A percentile compares a stretch with the other conserved stretches of the same genome.
phyloP scores from a whole-genome alignment of 1,139 yeast species.

The Geotrichum europaeum region DNA sequence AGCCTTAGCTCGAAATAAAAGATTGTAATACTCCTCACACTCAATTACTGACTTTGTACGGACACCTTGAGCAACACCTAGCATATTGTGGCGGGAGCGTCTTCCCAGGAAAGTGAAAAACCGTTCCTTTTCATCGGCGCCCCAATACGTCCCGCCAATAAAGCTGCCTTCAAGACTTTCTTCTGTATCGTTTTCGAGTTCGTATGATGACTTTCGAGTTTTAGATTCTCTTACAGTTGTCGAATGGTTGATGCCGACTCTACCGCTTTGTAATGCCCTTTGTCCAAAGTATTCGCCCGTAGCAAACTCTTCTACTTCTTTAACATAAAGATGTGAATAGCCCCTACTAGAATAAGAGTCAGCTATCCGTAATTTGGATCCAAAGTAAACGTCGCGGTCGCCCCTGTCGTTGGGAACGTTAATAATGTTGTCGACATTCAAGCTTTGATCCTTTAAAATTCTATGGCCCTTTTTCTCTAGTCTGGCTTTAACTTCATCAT shows the following conservation, averaged over 20 bases:
- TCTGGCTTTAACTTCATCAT: background rate
- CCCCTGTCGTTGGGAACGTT: background rate
- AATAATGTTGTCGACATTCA: background rate
- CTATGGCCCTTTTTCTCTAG: background rate
- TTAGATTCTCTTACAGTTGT: background rate
- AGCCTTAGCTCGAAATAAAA: conserved; percentile 33
- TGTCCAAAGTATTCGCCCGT: conserved; percentile 15
- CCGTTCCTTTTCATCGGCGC: conserved; percentile 38
- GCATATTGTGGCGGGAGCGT: conserved; percentile 46
- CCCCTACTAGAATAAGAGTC: background rate
- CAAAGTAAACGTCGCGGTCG: background rate
- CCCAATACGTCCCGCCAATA: conserved; percentile 37
- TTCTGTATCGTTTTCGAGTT: conserved; percentile 2
- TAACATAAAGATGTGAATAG: conserved; percentile 19
- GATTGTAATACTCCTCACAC: conserved; percentile 43
- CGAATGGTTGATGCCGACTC: background rate
- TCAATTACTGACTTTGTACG: conserved; percentile 44
- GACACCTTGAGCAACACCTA: conserved; percentile 37
- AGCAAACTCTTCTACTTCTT: conserved; percentile 21
- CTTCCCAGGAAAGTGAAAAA: conserved; percentile 43
- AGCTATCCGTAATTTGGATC: background rate
- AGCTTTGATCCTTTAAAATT: background rate
- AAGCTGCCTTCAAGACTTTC: conserved; percentile 5
- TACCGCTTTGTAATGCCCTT: background rate
- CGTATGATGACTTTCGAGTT: background rate